Percentiles rank a stretch among this genome's conserved stretches.
Conservation (phyloP, 177 flowering plant genomes). For the Vitis hybrid region DNA sequence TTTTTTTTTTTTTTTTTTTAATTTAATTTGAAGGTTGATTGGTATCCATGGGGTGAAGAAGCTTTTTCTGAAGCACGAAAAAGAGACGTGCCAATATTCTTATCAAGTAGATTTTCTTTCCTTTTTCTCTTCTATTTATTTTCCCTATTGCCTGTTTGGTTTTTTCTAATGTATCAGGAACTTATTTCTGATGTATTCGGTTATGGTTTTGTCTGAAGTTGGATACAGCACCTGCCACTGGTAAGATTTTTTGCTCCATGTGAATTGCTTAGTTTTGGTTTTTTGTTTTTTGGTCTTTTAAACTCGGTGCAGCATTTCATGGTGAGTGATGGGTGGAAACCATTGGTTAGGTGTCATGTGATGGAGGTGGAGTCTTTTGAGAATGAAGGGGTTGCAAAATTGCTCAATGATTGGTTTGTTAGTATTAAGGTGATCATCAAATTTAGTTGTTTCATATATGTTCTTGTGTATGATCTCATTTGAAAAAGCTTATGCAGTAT, state of each 20-base stretch:
- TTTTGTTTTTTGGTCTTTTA: too few species aligned
- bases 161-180: slow-evolving; percentile 3
- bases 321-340: neutral
- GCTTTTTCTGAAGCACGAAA: slow-evolving; percentile 80
- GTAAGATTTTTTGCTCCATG: slow-evolving; percentile 38
- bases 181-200: slow-evolving; percentile 8
- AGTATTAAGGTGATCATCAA: slow-evolving; percentile 72
- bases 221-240: slow-evolving; percentile 99
- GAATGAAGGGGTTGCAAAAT: slow-evolving; percentile 73
- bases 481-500: neutral
- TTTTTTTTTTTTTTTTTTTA: neutral
- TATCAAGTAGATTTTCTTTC: slow-evolving; percentile 61
- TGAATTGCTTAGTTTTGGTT: neutral
- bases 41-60: slow-evolving; percentile 99
- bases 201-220: slow-evolving; percentile 48
- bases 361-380: slow-evolving; percentile 99
- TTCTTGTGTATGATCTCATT: neutral
- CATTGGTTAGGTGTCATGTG: slow-evolving; percentile 83
- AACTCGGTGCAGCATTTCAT: too few species aligned
- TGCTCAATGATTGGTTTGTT: slow-evolving; percentile 91
- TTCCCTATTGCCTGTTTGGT: neutral
- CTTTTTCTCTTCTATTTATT: neutral
- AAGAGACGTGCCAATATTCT: slow-evolving; percentile 81
- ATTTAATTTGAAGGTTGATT: slow-evolving; percentile 61
- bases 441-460: neutral